Evolutionary conservation across 1,284 basidiomycete genomes (phyloP), one percentile per base, ranked within the genome.

Genomic region (Moesziomyces aphidis): DNA sequence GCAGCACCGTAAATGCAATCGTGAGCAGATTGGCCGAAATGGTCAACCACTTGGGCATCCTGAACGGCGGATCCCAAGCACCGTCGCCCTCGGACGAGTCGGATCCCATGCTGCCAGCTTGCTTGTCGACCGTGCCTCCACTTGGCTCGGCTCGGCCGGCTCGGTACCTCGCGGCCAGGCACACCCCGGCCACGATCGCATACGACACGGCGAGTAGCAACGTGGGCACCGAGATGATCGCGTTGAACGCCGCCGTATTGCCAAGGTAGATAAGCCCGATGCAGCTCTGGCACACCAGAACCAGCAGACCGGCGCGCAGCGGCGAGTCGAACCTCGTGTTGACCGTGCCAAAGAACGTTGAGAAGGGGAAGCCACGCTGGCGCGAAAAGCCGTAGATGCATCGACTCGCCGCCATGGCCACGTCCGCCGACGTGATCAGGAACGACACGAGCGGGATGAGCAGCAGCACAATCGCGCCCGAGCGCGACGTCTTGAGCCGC

Each of bases 151-250:
- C 43, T 62, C 21, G 46, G 45, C 54, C 34, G 2, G 50, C 50
- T 43, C 48, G 46, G 6, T 42, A 23, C 17, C 62, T 47, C 21
- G 62, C 45, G 10, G 43, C 55, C 11, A 67, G 45, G 36, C 53
- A 53, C 39, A 57, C 49, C 17, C 31, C 43, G 8, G 70, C 70
- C 19, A 73, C 70, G 22, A 60, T 62, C 31, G 55, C 48, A 22
- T 73, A 73, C 13, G 55, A 60, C 15, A 55, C 45, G 3, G 55
- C 70, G 46, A 74, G 28, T 31, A 62, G 23, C 28, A 66, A 23
- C 10, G 57, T 60, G 2, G 72, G 72, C 26, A 49, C 57, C 53
- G 72, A 71, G 56, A 74, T 66, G 46, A 74, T 56, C 22, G 61
- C 62, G 19, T 31, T 65, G 50, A 74, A 71, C 9, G 72, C 72